phyloP scores from a whole-genome alignment of 176 grass and related monocot genomes.

The Zizania latifolia region DNA sequence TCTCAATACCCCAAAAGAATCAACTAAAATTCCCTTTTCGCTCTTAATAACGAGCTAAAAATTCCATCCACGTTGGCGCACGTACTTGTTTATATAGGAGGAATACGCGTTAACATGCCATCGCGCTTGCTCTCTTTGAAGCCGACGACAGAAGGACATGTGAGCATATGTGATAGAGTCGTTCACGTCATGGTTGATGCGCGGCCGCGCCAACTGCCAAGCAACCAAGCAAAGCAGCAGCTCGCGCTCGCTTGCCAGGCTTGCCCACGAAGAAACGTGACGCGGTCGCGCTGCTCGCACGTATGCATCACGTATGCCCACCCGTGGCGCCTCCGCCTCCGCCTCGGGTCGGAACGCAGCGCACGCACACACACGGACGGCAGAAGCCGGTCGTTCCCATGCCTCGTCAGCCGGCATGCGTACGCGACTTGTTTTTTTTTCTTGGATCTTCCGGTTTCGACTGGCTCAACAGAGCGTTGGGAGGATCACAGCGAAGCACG shows the following conservation, averaged over 20 bases:
- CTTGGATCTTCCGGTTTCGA: too few relatives aligned
- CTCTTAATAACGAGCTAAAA: not conserved
- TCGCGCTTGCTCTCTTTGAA: not conserved
- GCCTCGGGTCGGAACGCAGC: too few relatives aligned
- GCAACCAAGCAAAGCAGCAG: not conserved
- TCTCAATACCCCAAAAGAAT: not conserved
- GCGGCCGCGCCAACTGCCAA: not conserved
- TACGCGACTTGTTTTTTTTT: too few relatives aligned
- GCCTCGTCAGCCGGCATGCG: not conserved
- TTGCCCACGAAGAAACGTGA: conserved; percentile 46
- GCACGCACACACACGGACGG: too few relatives aligned
- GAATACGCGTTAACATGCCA: not conserved
- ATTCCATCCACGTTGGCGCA: not conserved
- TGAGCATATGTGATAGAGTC: conserved; percentile 37
- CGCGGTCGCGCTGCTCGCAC: conserved; percentile 19
- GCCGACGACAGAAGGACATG: too few relatives aligned
- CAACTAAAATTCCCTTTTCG: not conserved
- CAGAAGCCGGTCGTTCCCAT: conserved; percentile 1
- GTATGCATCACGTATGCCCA: too few relatives aligned
- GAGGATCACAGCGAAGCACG: too few relatives aligned
- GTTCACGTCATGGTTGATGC: conserved; percentile 34
- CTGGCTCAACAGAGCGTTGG: too few relatives aligned
- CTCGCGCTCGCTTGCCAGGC: not conserved
- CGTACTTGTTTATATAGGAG: conserved; percentile 14
- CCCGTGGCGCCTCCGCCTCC: too few relatives aligned